Evolutionary conservation across 2,329 filamentous ascomycete species (phyloP), one percentile per base, ranked within the genome.

Genomic region (Pseudogymnoascus sp.): DNA sequence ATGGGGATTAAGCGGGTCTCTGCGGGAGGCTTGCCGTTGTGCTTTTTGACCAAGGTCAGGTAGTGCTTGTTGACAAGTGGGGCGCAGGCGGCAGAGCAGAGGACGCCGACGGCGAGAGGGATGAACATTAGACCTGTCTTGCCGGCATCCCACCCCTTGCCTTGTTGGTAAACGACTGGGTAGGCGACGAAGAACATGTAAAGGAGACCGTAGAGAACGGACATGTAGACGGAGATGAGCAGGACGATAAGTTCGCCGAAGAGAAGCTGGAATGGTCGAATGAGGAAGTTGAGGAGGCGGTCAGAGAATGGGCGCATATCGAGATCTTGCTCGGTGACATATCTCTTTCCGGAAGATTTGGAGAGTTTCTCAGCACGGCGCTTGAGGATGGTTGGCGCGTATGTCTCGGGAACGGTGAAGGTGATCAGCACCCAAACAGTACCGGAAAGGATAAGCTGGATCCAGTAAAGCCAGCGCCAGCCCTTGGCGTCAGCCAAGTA

Each of bases 341-440:
- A 83, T 1, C 77, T 67, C 65, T 90, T 83, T 21, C 87, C 86
- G 1, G 89, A 88, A 33, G 85, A 75, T 71, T 87, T 84, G 61
- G 91, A 83, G 65, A 95, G 77, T 73, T 90, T 89, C 70, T 81
- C 80, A 2, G 92, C 92, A 11, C 91, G 83, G 31, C 77, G 77
- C 61, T 84, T 82, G 14, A 97, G 83, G 60, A 96, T 86, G 0
- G 85, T 89, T 0, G 92, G 91, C 0, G 91, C 87, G 73, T 95
- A 96, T 0, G 92, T 96, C 75, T 96, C 92, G 1, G 91, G 90
- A 0, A 96, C 88, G n/a, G 90, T 95, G 75, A 96, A 93, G 31
- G 87, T 88, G 74, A 95, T 92, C 64, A 93, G 73, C 16, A 88
- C 64, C 85, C 88, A 95, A 68, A 88, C 83, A 59, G 87, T 72